phyloP scores from a whole-genome alignment of 352 stramenopile genomes.

The Stramenopiles sp. region DNA sequence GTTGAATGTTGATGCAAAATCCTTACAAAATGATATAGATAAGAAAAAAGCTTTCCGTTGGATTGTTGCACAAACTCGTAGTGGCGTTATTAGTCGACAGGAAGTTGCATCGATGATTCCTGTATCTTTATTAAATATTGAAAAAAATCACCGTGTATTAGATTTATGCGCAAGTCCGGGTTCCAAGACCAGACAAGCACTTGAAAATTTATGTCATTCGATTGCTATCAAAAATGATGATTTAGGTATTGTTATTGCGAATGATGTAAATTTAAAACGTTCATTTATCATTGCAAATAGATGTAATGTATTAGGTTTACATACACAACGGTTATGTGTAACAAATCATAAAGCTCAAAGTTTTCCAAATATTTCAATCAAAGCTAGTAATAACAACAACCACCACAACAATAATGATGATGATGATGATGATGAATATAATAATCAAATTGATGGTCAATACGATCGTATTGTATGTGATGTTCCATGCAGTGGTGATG shows the following conservation, averaged over 20 bases:
- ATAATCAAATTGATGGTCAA: slow-evolving; percentile 35
- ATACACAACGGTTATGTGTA: slow-evolving; percentile 73
- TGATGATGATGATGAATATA: slow-evolving; percentile 17
- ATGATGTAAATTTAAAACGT: slow-evolving; percentile 86
- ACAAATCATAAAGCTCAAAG: slow-evolving; percentile 85
- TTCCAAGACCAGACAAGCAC: slow-evolving; percentile 94
- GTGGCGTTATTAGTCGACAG: slow-evolving; percentile 84
- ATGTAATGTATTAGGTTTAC: slow-evolving; percentile 86
- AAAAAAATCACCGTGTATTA: slow-evolving; percentile 74
- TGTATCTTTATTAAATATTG: slow-evolving; percentile 79
- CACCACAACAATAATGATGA: neutral
- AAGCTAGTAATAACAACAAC: neutral
- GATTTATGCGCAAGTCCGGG: slow-evolving; percentile 95
- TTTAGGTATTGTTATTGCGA: slow-evolving; percentile 73
- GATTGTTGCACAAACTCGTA: slow-evolving; percentile 77
- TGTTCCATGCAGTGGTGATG: slow-evolving; percentile 92
- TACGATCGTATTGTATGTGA: slow-evolving; percentile 97
- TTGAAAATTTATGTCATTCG: slow-evolving; percentile 42
- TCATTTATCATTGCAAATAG: slow-evolving; percentile 95
- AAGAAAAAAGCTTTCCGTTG: no score
- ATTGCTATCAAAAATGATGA: slow-evolving; percentile 10
- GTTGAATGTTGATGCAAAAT: no score
- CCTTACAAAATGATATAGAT: no score
- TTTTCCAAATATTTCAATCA: slow-evolving; percentile 67
- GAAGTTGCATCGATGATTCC: slow-evolving; percentile 98